Base-by-base conservation (phyloP, 2,329 filamentous ascomycete genomes). In the Monilinia fructigena region DNA sequence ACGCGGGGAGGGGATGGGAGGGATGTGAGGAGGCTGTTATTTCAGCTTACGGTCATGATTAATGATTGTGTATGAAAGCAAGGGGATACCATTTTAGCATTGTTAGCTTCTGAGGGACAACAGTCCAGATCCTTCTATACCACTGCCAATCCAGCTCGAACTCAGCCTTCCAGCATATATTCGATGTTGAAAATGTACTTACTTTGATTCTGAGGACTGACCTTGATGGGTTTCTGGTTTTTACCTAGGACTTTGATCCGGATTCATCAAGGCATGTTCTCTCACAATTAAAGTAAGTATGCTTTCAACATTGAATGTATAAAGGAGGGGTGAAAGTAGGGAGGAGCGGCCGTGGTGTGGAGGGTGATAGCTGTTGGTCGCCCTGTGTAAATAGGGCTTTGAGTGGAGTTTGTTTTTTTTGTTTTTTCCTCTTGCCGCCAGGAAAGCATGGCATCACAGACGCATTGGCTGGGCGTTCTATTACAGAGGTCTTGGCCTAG, bases 171-270 rank as follows among this genome's bases (percentile, higher is more conserved):
- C n/a, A 40, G 18, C 5, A 18, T 50, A 20, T 50, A 20, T 26
- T 10, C 14, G 45, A 50, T 48, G 20, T 50, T 4, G 4, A 18
- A 38, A 61, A 61, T 14, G 18, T 8, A 7, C 8, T n/a, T 50
- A 1, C 31, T 20, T 38, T 23, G n/a, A 2, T 38, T 40, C 12
- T 61, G 28, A 20, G 28, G 31, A 50, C 58, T 61, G n/a, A 31
- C n/a, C n/a, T 61, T 61, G 31, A 61, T 50, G n/a, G 31, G 28
- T 61, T n/a, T 61, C 58, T 50, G 45, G 45, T 40, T 61, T 60
- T 61, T 48, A 50, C 58, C 45, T 20, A 61, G 58, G 58, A 61
- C 58, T 50, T 48, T 61, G 31, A 40, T 61, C 58, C 31, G 58
- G 58, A 61, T 50, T 38, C 45, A 14, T 61, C 45, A 61, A 50